Evolutionary conservation across 179 eudicot species (phyloP).

Genomic region (Silene coronaria): DNA sequence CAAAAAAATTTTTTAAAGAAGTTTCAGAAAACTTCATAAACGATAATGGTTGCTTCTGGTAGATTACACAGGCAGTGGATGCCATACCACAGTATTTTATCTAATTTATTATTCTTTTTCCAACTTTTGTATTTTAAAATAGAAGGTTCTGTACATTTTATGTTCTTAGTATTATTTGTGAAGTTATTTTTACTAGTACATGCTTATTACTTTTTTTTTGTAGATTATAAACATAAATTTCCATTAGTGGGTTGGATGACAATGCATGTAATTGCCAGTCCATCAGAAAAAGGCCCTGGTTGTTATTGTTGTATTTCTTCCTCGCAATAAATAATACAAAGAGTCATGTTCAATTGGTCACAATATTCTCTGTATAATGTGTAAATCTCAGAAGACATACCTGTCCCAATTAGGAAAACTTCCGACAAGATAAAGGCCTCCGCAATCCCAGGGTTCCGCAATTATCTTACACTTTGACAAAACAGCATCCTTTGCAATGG

Average conservation of each 20-base stretch:
- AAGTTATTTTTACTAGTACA: no score
- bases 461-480: slow-evolving; percentile 83
- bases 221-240: no score
- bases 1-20: background rate
- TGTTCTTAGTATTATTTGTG: no score
- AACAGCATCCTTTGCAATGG: slow-evolving; percentile 80
- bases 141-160: no score
- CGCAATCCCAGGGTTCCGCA: slow-evolving; percentile 99
- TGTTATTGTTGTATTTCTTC: background rate
- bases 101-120: no score
- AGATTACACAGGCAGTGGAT: background rate
- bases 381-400: slow-evolving; percentile 29
- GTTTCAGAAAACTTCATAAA: background rate
- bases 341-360: background rate
- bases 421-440: slow-evolving; percentile 98
- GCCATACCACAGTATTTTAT: background rate
- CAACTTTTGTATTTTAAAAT: no score
- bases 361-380: background rate
- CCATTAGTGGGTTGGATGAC: no score
- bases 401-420: slow-evolving; percentile 97
- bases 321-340: background rate
- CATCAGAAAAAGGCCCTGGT: no score
- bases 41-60: background rate
- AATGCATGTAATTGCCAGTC: no score
- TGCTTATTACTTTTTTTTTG: no score